Conservation (phyloP, 257 asterid species). For the Solanum sejunctum region DNA sequence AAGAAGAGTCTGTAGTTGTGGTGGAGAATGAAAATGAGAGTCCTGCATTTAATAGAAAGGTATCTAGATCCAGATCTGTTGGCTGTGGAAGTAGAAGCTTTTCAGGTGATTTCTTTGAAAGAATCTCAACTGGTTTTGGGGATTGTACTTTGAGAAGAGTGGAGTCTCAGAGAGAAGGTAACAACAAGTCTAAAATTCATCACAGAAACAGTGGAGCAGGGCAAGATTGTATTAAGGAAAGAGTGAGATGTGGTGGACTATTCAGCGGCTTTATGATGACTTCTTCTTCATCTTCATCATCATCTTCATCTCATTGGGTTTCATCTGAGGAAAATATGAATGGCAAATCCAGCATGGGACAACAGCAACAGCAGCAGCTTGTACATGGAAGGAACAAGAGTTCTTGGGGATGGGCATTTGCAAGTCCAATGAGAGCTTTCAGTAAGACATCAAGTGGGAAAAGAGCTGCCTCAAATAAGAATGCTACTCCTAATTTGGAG, state of each 20-base stretch:
- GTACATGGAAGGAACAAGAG: slow-evolving; percentile 82
- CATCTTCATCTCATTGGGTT: slow-evolving; percentile 55
- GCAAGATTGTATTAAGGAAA: slow-evolving; percentile 67
- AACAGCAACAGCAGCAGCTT: slow-evolving; percentile 13
- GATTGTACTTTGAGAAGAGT: slow-evolving; percentile 90
- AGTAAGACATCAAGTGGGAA: slow-evolving; percentile 26
- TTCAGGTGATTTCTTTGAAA: slow-evolving; percentile 90
- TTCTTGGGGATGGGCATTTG: slow-evolving; percentile 93
- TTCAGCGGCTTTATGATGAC: slow-evolving; percentile 83
- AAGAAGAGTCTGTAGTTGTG: slow-evolving; percentile 41
- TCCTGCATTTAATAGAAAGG: slow-evolving; percentile 61
- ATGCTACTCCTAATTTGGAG: slow-evolving; percentile 56
- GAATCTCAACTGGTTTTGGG: slow-evolving; percentile 94
- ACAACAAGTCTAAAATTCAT: slow-evolving; percentile 27
- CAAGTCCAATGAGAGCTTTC: slow-evolving; percentile 97
- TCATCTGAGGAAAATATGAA: slow-evolving; percentile 48
- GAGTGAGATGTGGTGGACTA: slow-evolving; percentile 88
- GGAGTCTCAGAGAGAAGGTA: slow-evolving; percentile 93
- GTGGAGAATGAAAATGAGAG: slow-evolving; percentile 50
- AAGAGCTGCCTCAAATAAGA: slow-evolving; percentile 43
- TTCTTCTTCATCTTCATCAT: slow-evolving; percentile 72
- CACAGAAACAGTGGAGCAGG: slow-evolving; percentile 26
- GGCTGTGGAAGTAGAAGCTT: slow-evolving; percentile 98
- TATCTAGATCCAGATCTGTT: slow-evolving; percentile 94
- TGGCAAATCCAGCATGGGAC: slow-evolving; percentile 20